Base-by-base conservation (phyloP, 2,329 filamentous ascomycete genomes). In the Penicillium corylophilum region DNA sequence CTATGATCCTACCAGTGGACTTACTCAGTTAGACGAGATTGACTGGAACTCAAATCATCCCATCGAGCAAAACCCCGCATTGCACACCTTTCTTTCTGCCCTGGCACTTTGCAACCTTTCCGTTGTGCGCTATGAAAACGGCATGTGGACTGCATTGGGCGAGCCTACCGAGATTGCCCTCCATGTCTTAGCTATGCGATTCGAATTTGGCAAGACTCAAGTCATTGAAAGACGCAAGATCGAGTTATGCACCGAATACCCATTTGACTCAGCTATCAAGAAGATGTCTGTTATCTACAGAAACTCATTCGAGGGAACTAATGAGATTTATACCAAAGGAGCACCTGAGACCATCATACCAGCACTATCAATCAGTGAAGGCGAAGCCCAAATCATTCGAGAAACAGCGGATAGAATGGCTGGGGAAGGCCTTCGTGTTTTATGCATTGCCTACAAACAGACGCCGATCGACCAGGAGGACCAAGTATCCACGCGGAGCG, bases 151-250 rank as follows among this genome's bases (percentile, higher is more conserved):
- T 46, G 77, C 81, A 23, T 78, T 81, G 42, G 83, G 82, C n/a
- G 82, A 85, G 55, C 82, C 82, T 2, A 88, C 85, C 3, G 85
- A 88, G 60, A 84, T 87, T 51, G 84, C 84, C 5, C 78, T 88
- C 2, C 82, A 86, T 52, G 83, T 87, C 6, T 84, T 88, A 59
- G 81, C 83, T 2, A 77, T 81, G 61, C 80, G 84, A 20, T 87
- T 87, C 59, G 68, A 77, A 15, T 77, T 74, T 50, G 75, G 75
- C 18, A 78, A 77, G 53, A 72, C 69, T n/a, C 60, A 65, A 2
- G 67, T 79, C 4, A 61, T 84, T n/a, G 40, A 47, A 2, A 42
- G 42, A 12, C 45, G 51, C 1, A 47, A 53, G 10, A 41, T 68
- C 5, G n/a, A 56, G 5, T 57, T 66, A 8, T 51, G 57, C n/a